Conservation (phyloP, 1,139 yeast species). For the Yamadazyma sp. region DNA sequence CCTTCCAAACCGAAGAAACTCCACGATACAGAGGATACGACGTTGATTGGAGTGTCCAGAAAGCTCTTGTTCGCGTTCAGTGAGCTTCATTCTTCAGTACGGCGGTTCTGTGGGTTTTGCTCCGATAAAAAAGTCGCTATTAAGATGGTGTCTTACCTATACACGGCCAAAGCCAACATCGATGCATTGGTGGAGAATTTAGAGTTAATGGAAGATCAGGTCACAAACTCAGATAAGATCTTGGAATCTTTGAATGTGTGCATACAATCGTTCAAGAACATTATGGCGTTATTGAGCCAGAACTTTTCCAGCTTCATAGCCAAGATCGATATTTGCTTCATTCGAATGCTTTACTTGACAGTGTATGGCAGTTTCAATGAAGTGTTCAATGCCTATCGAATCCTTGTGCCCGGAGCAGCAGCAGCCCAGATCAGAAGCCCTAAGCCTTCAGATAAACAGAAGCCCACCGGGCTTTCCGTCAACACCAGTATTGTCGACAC, state of each 20-base stretch:
- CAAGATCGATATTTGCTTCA: slow-evolving; percentile 64
- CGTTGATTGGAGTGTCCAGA: slow-evolving; percentile 52
- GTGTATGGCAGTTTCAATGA: slow-evolving; percentile 76
- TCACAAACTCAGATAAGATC: slow-evolving; percentile 29
- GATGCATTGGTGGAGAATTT: slow-evolving; percentile 60
- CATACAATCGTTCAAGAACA: slow-evolving; percentile 50
- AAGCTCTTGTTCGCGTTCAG: slow-evolving; percentile 61
- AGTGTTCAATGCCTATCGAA: slow-evolving; percentile 67
- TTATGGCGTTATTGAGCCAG: slow-evolving; percentile 48
- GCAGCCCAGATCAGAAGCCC: slow-evolving; percentile 9
- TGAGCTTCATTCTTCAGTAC: slow-evolving; percentile 68
- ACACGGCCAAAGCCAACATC: slow-evolving; percentile 57
- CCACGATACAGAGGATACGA: slow-evolving; percentile 16
- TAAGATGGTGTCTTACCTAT: slow-evolving; percentile 56
- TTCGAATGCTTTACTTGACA: slow-evolving; percentile 71
- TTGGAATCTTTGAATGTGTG: slow-evolving; percentile 32
- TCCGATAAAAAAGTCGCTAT: slow-evolving; percentile 61
- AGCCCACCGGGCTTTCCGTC: slow-evolving; percentile 19
- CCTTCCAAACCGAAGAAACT: slow-evolving; percentile 10
- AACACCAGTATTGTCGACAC: slow-evolving; percentile 19
- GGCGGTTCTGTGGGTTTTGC: slow-evolving; percentile 68
- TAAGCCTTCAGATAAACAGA: slow-evolving; percentile 10
- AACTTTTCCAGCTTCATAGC: slow-evolving; percentile 49
- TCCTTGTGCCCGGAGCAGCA: slow-evolving; percentile 39
- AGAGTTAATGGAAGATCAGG: slow-evolving; percentile 54